Conservation (phyloP, 2,329 filamentous ascomycete genomes). For the Claviceps pusilla region DNA sequence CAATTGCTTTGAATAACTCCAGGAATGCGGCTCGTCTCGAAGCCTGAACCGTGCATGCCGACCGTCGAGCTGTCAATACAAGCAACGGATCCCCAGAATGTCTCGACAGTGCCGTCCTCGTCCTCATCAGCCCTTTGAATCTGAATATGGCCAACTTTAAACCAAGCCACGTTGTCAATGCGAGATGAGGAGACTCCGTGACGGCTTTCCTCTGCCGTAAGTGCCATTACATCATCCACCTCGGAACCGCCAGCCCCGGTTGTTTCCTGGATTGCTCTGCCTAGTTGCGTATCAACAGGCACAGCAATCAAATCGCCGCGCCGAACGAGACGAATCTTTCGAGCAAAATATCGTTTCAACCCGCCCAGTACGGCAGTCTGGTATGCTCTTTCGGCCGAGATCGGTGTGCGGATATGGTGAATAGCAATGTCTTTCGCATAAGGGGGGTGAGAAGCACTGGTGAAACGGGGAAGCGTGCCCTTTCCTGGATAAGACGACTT, state of each 20-base stretch:
- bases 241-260: constrained; percentile 41
- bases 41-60: constrained; percentile 82
- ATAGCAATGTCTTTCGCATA: constrained; percentile 66
- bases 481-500: constrained; percentile 33
- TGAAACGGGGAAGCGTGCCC: constrained; percentile 40
- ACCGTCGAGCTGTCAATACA: constrained; percentile 77
- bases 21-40: constrained; percentile 66
- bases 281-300: constrained; percentile 72
- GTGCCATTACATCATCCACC: constrained; percentile 54
- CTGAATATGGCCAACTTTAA: constrained; percentile 66
- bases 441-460: constrained; percentile 39
- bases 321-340: constrained; percentile 66
- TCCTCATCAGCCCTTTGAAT: constrained; percentile 37
- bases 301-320: constrained; percentile 80
- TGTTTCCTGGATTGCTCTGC: constrained; percentile 66
- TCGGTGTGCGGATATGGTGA: constrained; percentile 74
- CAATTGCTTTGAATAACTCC: constrained; percentile 62
- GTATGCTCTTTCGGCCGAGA: constrained; percentile 70
- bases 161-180: constrained; percentile 68
- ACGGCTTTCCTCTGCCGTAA: constrained; percentile 28
- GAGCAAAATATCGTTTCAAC: constrained; percentile 77
- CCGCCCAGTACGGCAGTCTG: constrained; percentile 78
- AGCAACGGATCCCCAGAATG: constrained; percentile 72
- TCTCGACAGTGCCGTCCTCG: constrained; percentile 46
- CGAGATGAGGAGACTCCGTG: constrained; percentile 14